phyloP scores from a whole-genome alignment of 768 basidiomycete species.

The Rubroboletus pulcherrimus region DNA sequence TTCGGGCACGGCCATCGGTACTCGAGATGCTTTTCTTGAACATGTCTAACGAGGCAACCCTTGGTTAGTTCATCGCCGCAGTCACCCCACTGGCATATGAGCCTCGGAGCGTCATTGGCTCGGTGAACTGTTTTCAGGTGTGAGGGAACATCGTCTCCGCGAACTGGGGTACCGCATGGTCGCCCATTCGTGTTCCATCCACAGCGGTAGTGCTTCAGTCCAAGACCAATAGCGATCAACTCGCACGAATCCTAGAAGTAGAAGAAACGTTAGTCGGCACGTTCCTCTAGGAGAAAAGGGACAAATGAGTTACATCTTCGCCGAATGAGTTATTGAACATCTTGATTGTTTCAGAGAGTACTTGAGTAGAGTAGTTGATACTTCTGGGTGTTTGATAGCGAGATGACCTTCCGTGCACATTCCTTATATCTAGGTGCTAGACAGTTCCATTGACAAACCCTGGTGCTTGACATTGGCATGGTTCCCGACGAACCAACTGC shows the following conservation, averaged over 20 bases:
- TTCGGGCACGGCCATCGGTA: conserved; percentile 22
- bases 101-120: background rate
- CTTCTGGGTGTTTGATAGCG: background rate
- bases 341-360: background rate
- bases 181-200: conserved; percentile 11
- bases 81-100: conserved; percentile 14
- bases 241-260: conserved; percentile 14
- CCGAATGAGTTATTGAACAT: conserved; percentile 13
- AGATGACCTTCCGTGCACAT: background rate
- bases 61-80: conserved; percentile 16
- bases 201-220: conserved; percentile 1
- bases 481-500: conserved; percentile 14
- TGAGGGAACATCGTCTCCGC: conserved; percentile 12
- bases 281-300: background rate
- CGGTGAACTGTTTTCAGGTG: conserved; percentile 17
- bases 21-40: conserved; percentile 24
- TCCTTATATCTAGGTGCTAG: conserved; percentile 12
- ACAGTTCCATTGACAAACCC: background rate
- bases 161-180: conserved; percentile 6
- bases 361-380: background rate
- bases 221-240: conserved; percentile 5
- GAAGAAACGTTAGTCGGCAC: background rate
- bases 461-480: conserved; percentile 13
- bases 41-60: conserved; percentile 18
- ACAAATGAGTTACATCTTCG: conserved; percentile 11